phyloP scores from a whole-genome alignment of 345 rosid species.

The Pseudoturritis turrita region DNA sequence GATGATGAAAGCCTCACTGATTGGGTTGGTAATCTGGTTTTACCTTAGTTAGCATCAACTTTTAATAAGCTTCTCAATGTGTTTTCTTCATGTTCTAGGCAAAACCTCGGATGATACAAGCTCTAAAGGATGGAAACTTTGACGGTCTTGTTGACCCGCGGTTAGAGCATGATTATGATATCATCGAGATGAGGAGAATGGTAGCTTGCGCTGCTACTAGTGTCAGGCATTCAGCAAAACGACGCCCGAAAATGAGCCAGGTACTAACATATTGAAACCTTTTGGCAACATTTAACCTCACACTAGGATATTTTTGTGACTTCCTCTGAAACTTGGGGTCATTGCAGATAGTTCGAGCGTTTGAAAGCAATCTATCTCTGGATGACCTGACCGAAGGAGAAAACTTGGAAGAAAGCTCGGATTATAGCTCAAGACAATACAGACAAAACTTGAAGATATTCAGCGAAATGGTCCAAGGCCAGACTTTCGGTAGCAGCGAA shows the following conservation, averaged over 20 bases:
- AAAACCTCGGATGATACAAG: constrained; percentile 59
- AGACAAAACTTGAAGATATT: constrained; percentile 62
- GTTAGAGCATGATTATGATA: constrained; percentile 42
- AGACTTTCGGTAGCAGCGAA: constrained; percentile 51
- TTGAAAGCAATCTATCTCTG: constrained; percentile 67
- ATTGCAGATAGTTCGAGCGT: constrained; percentile 70
- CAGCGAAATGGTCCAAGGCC: constrained; percentile 60
- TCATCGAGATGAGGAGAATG: constrained; percentile 57
- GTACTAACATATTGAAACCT: constrained; percentile 28
- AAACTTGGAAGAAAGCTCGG: constrained; percentile 50
- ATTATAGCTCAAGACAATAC: constrained; percentile 61
- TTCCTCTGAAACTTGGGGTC: not conserved
- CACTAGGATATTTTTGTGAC: not conserved
- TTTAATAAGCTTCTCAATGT: not conserved
- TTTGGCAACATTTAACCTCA: not conserved
- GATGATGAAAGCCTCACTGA: constrained; percentile 86
- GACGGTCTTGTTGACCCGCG: constrained; percentile 53
- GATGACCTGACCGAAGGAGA: constrained; percentile 60
- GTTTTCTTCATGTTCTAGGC: constrained; percentile 43
- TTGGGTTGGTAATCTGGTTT: constrained; percentile 52
- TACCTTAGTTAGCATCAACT: not conserved
- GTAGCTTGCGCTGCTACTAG: constrained; percentile 82
- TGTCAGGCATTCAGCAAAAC: constrained; percentile 68
- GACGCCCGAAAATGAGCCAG: constrained; percentile 83
- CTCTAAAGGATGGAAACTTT: constrained; percentile 47